These are phyloP conservation scores for Naematelia aurantialba DNA, from an alignment of 768 basidiomycete species.

Conservation along the genomic window DNA sequence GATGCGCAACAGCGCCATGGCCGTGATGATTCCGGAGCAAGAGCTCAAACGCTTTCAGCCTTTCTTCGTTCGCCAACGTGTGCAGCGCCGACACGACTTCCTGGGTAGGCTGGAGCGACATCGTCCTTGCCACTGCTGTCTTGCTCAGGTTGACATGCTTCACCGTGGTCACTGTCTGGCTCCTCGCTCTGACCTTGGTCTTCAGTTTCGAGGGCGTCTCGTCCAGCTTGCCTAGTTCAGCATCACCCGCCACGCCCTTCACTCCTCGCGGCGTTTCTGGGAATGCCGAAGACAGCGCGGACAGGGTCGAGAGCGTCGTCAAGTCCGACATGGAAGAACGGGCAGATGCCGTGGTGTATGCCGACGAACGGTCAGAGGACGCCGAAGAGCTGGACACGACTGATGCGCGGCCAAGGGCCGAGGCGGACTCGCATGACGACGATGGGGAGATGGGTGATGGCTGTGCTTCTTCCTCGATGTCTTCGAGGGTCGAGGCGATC, in stretches of 20 bases:
- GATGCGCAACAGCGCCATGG: background rate
- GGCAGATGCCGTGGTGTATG: slow-evolving; percentile 28
- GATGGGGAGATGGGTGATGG: background rate
- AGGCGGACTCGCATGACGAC: background rate
- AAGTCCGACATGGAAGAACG: slow-evolving; percentile 24
- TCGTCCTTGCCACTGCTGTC: slow-evolving; percentile 27
- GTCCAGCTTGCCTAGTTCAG: background rate
- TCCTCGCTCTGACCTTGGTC: slow-evolving; percentile 5
- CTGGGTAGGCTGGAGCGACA: slow-evolving; percentile 23
- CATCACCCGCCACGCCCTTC: too few relatives aligned
- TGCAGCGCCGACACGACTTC: slow-evolving; percentile 16
- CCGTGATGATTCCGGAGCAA: background rate
- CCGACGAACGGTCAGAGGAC: background rate
- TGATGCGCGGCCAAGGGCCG: background rate
- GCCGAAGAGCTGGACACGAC: background rate
- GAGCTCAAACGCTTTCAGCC: slow-evolving; percentile 6
- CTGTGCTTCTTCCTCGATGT: slow-evolving; percentile 13
- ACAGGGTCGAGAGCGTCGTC: slow-evolving; percentile 22
- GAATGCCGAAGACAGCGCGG: slow-evolving; percentile 15
- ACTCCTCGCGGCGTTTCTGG: slow-evolving; percentile 18
- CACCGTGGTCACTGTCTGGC: slow-evolving; percentile 19
- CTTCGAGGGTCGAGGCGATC: slow-evolving; percentile 13
- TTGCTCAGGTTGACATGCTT: slow-evolving; percentile 18
- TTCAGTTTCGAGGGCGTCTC: slow-evolving; percentile 8
- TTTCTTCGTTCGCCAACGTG: slow-evolving; percentile 2